phyloP scores from a whole-genome alignment of 2,329 filamentous ascomycete genomes.

The Colletotrichum sp. region DNA sequence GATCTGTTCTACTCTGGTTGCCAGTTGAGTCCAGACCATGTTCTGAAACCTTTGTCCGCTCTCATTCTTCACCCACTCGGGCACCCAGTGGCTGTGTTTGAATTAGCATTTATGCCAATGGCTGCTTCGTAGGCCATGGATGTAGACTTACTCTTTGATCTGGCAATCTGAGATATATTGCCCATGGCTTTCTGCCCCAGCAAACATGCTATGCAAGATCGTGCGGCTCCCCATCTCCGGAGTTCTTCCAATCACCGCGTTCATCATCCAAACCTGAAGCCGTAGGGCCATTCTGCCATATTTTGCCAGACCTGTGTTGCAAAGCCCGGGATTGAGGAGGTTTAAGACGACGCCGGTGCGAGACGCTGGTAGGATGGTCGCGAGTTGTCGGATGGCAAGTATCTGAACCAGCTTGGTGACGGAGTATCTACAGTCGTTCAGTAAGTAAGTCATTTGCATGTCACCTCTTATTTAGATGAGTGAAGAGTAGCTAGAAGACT shows the following conservation, averaged over 20 bases:
- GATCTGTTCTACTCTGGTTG: neutral
- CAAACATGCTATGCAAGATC: neutral
- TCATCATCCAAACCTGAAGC: neutral
- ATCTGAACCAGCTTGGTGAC: neutral
- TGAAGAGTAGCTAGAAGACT: too few relatives aligned
- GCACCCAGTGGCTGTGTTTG: neutral
- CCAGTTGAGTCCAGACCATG: neutral
- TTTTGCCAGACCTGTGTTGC: neutral
- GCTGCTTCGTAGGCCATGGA: neutral
- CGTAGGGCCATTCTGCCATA: neutral
- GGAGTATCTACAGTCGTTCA: neutral
- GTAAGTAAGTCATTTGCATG: neutral
- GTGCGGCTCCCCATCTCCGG: neutral
- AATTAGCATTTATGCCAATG: neutral
- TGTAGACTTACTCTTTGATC: neutral
- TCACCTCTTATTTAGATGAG: too few relatives aligned
- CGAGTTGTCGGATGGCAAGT: neutral
- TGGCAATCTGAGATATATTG: neutral
- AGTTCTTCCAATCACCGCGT: neutral
- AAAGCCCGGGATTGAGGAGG: neutral
- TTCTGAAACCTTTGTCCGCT: neutral
- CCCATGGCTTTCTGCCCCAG: neutral
- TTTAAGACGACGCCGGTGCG: neutral
- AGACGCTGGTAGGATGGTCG: neutral
- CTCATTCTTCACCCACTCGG: neutral